Percentiles rank a stretch among this genome's conserved stretches.
These are phyloP conservation scores for Coniochaeta ligniaria DNA, from an alignment of 2,329 filamentous ascomycete genomes.

Conservation along the genomic window DNA sequence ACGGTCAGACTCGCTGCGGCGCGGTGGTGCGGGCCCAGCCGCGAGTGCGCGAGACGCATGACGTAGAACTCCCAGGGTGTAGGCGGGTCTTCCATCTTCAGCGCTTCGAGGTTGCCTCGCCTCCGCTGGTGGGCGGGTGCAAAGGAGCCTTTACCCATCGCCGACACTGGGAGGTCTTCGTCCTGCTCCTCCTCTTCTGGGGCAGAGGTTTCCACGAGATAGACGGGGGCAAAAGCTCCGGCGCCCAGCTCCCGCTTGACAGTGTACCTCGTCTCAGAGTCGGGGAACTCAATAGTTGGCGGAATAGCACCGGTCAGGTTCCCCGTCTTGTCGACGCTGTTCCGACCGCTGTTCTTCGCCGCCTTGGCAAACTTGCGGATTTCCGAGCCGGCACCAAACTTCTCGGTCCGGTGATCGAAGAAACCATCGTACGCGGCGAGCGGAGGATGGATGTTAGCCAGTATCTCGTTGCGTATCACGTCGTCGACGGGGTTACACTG, in stretches of 20 bases:
- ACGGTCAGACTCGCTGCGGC: constrained; percentile 71
- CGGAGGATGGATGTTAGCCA: constrained; percentile 66
- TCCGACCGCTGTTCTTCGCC: constrained; percentile 47
- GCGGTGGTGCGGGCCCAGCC: constrained; percentile 64
- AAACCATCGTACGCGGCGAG: constrained; percentile 73
- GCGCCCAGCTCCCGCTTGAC: constrained; percentile 82
- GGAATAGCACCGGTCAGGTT: constrained; percentile 50
- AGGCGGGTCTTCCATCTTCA: constrained; percentile 91
- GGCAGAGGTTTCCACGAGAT: constrained; percentile 70
- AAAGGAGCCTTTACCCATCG: constrained; percentile 56
- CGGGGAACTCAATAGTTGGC: constrained; percentile 56
- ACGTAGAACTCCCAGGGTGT: constrained; percentile 96
- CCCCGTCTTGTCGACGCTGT: constrained; percentile 49
- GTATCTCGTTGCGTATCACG: constrained; percentile 64
- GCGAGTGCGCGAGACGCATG: constrained; percentile 72
- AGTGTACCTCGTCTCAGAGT: constrained; percentile 61
- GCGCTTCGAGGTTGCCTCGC: constrained; percentile 64
- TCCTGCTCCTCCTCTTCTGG: constrained; percentile 35
- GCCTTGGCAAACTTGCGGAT: constrained; percentile 78
- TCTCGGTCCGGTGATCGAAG: constrained; percentile 60
- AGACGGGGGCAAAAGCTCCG: constrained; percentile 92
- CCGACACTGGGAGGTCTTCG: constrained; percentile 34
- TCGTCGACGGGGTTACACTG: constrained; percentile 89
- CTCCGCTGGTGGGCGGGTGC: constrained; percentile 35
- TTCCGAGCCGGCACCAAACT: constrained; percentile 61